A percentile compares a stretch with the other conserved stretches of the same genome.
These are phyloP conservation scores for Paspalum notatum DNA, from an alignment of 176 grass and related monocot species.

Conservation along the genomic window DNA sequence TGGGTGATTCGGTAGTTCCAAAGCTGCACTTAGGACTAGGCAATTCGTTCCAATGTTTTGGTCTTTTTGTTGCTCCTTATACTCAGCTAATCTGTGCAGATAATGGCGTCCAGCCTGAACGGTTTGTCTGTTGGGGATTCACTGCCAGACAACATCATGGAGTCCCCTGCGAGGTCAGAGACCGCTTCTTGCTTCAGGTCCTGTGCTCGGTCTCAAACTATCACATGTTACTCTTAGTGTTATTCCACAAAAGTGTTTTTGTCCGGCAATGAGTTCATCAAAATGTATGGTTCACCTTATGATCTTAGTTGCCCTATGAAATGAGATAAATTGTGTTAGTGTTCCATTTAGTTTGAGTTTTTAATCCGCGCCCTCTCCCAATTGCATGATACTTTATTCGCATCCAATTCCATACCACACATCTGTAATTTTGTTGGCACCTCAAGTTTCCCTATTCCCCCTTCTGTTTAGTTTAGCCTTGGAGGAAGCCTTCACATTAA, in stretches of 20 bases:
- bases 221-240: neutral
- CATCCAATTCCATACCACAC: neutral
- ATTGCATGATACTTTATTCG: neutral
- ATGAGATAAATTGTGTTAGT: neutral
- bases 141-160: constrained; percentile 79
- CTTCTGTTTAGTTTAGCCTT: neutral
- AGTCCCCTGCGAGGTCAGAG: constrained; percentile 85
- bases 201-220: neutral
- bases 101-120: constrained; percentile 64
- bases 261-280: neutral
- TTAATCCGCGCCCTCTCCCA: neutral
- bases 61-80: neutral
- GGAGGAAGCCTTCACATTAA: neutral
- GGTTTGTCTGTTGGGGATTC: constrained; percentile 89
- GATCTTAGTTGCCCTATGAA: neutral
- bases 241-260: neutral
- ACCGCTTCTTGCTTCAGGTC: constrained; percentile 63
- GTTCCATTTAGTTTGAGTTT: neutral
- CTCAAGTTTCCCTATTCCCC: neutral
- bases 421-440: constrained; percentile 7
- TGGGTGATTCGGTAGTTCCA: neutral
- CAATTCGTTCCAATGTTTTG: neutral
- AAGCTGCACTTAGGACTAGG: neutral
- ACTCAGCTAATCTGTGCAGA: constrained; percentile 9
- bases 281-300: neutral